Base-by-base conservation (phyloP, 495 filamentous ascomycete genomes). In the Wilcoxina mikolae region DNA sequence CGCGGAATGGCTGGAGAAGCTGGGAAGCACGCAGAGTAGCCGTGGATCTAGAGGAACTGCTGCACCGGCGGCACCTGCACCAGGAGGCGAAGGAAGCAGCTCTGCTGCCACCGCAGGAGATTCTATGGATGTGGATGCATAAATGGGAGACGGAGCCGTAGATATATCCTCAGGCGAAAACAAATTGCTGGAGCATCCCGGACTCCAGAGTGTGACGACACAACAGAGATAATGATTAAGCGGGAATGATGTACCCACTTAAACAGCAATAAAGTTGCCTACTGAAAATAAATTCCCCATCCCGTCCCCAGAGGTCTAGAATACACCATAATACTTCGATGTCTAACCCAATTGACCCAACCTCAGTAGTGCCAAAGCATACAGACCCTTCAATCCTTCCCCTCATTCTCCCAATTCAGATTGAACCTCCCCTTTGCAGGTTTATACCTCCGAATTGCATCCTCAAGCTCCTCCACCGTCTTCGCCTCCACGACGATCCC, bases 401-500 rank as follows among this genome's bases (percentile, higher is more conserved):
- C 49, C 65, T 86, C 76, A 61, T 76, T 74, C 9, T 74, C 78
- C 91, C 91, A 96, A 54, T 89, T 72, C 67, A 98, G 69, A 61
- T 87, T 78, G 62, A 85, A 83, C 56, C 85, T 73, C 24, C 80
- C 81, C 59, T 80, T 72, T 18, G 82, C 82, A 39, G 80, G 75
- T 68, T 76, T 78, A 70, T 98, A 98, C 28, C 83, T 77, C 64
- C 68, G 73, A 67, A 95, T 71, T 56, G 71, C 75, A 51, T 71
- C 73, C 56, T 88, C 73, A 25, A 85, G 84, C 54, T 88, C 84
- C 56, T 84, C 79, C 26, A 79, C 76, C 55, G 71, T 74, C 59
- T 71, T 73, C 15, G 85, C 90, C 70, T 90, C 84, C 0, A 80
- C 81, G 59, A 96, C 56, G 58, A 98, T 95, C 0, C 72, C 69